Evolutionary conservation across 2,329 filamentous ascomycete species (phyloP), one percentile per base, ranked within the genome.

Genomic region (Coniella lustricola): DNA sequence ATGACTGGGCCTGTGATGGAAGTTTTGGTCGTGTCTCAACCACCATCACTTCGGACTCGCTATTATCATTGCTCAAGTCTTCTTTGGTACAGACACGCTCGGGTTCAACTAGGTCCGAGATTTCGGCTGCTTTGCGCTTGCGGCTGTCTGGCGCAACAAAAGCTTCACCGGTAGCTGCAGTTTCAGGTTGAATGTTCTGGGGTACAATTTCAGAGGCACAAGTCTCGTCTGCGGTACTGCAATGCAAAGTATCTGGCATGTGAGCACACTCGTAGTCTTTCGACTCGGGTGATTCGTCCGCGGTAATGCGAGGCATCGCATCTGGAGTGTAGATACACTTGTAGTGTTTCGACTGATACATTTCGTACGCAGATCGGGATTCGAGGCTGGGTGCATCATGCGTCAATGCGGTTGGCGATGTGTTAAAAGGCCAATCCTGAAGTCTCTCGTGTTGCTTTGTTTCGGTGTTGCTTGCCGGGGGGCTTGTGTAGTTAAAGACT

Each of bases 71-170:
- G 41, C 4, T 12, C 22, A 22, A 20, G 13, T 21, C 32, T 13
- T 35, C 18, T 4, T 35, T 44, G 18, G 22, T 4, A 25, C 46
- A 54, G 14, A 18, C 18, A n/a, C 25, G 7, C 18, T 54, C 49
- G 16, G 39, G 7, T 7, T 49, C 21, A 18, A 43, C 44, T 3
- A 35, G 7, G 16, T 48, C 46, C 14, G 52, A 54, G 1, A 54
- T 54, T 1, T 49, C 52, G 4, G 16, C 39, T 3, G 49, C 49
- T 46, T 49, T 54, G 2, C 52, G 49, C 39, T 54, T 54, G 18
- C 44, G 36, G 20, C 12, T 34, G 13, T 3, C 8, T 32, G 7
- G 21, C n/a, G n/a, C n/a, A 10, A 18, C 4, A 7, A 16, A 3
- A 14, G 18, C 17, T 9, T 37, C 9, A 20, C 17, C 14, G 35